Percentiles rank a stretch among this genome's conserved stretches.
Conservation (phyloP, 345 rosid species). For the Corchorus olitorius region DNA sequence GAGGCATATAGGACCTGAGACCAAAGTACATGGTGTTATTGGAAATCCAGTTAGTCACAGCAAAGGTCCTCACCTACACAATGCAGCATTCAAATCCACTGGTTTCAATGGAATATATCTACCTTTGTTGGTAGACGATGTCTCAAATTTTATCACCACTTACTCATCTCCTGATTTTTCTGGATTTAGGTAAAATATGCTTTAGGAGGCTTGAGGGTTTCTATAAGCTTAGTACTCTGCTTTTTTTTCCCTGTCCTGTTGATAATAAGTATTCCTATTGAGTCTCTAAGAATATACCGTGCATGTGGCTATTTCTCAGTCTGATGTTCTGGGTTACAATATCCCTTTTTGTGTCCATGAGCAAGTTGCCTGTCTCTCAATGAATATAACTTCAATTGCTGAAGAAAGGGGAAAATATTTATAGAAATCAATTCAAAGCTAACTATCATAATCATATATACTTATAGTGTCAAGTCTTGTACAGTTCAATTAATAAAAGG, state of each 20-base stretch:
- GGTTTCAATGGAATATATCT: conserved; percentile 59
- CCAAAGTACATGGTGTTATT: conserved; percentile 64
- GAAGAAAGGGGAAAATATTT: not conserved
- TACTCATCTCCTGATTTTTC: conserved; percentile 54
- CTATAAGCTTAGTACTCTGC: not conserved
- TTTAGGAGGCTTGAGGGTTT: not conserved
- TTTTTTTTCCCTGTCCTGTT: not conserved
- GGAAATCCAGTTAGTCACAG: conserved; percentile 70
- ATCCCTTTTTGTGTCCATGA: not conserved
- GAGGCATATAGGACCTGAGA: conserved; percentile 54
- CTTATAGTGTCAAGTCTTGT: not conserved
- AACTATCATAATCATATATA: not conserved
- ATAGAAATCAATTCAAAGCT: not conserved
- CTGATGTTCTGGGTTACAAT: not conserved
- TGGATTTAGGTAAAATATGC: conserved; percentile 49
- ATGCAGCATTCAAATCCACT: conserved; percentile 50
- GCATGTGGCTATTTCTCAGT: not conserved
- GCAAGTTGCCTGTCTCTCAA: not conserved
- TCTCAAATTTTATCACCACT: conserved; percentile 46
- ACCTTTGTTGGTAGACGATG: conserved; percentile 54
- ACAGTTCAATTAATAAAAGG: not conserved
- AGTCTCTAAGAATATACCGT: not conserved
- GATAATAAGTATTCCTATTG: not conserved
- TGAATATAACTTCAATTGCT: not conserved
- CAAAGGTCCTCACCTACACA: conserved; percentile 65